Evolutionary conservation across 441 rosid species (phyloP), one percentile per base, ranked within the genome.

Genomic region (Adansonia gregorii): DNA sequence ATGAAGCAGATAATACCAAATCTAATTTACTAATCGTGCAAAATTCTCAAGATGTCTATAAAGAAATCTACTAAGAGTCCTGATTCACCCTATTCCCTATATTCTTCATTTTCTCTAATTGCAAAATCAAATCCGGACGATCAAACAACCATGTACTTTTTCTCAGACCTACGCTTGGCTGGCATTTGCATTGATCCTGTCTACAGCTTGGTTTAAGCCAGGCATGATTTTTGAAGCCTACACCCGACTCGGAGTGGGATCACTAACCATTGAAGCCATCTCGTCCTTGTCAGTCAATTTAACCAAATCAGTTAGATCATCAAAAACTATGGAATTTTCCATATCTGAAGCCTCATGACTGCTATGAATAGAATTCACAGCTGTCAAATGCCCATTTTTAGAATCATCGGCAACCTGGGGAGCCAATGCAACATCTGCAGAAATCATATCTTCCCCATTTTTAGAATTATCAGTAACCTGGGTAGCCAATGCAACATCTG

Each of bases 161-260:
- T 61, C 24, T 3, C 41, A 24, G 74, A 35, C 80, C 68, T 75
- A 75, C 6, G 35, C 66, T 83, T 82, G 81, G 73, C 83, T 69
- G 3, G 84, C 76, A 77, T 81, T 81, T 10, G 87, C 83, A 75
- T 75, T 86, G 63, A 72, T 72, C 46, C 68, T 79, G 81, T 82
- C 82, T 56, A 80, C 76, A 8, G 78, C 63, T 60, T 82, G 78
- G 73, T 81, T 84, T 52, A 81, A 22, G 67, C 82, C 88, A 14
- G 85, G 51, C 74, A 77, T 71, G 64, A 76, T 67, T 52, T 60
- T 73, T 14, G 85, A 79, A 19, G 81, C 64, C 73, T 81, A 82
- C 2, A 56, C 8, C 79, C 67, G 66, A 72, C 74, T 54, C 22
- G 60, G 46, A 45, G 76, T 19, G 20, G 82, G 59, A 55, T 77